Evolutionary conservation across 2,329 filamentous ascomycete genomes (phyloP), one percentile per base, ranked within the genome.

Genomic region (Chalara sp.): DNA sequence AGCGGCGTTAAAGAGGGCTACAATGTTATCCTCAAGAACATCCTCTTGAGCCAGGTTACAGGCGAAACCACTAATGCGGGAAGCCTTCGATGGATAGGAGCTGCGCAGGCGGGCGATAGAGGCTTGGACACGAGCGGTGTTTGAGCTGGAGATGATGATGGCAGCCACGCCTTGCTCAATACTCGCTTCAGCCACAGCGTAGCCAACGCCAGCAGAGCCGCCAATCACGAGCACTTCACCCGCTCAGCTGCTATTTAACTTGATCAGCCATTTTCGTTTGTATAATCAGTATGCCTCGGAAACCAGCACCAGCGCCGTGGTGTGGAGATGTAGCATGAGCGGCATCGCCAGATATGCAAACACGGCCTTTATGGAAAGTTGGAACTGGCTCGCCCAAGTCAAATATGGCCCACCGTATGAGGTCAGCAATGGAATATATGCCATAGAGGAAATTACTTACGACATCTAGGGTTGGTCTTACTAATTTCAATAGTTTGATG

Each of bases 201-300:
- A 80, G 32, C 83, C 83, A 39, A 87, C 81, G 47, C 83, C 83
- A 12, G 76, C 74, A 2, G 79, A 78, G 41, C 81, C 84, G 43
- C 83, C 83, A 45, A 86, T 72, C 60, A 87, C 67, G 40, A 87
- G 75, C 10, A 39, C 4, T 55, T 52, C 2, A 73, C 65, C 33
- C 74, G 67, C 21, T 21, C 21, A 21, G 2, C 21, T 1, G 68
- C 71, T 0, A 83, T n/a, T 65, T 0, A 82, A 61, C 3, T n/a
- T n/a, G n/a, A n/a, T 71, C 68, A 0, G 72, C 69, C 1, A 75
- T 58, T 3, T 73, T 64, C 13, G 76, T 66, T 1, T 64, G n/a
- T 67, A 53, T 81, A 77, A 53, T 81, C 76, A 52, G 83, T 75
- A 2, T n/a, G n/a, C n/a, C n/a, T n/a, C 74, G 76, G 57, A 81